A percentile compares a stretch with the other conserved stretches of the same genome.
These are phyloP conservation scores for Colletotrichum sansevieriae DNA, from an alignment of 2,329 filamentous ascomycete species.

Conservation along the genomic window DNA sequence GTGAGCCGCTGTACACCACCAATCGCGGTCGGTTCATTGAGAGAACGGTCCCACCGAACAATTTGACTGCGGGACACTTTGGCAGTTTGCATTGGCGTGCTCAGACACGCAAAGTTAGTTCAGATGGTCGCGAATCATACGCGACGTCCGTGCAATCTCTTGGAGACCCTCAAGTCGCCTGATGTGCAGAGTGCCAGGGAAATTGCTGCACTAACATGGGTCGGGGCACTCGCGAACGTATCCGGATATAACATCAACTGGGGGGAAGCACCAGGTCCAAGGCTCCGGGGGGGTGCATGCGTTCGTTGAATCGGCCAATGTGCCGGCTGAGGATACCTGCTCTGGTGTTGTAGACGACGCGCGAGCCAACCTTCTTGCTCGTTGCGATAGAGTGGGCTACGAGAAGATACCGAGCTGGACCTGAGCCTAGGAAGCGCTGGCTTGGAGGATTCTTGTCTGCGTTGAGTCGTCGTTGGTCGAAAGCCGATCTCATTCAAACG, in stretches of 20 bases:
- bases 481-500: not conserved
- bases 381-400: too few species aligned
- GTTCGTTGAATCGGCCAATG: conserved; percentile 5
- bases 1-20: not conserved
- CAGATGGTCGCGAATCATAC: not conserved
- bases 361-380: too few species aligned
- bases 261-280: conserved; percentile 8
- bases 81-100: conserved; percentile 4
- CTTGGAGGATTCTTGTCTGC: too few species aligned
- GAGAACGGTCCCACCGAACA: conserved; percentile 11
- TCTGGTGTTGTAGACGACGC: too few species aligned
- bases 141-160: conserved; percentile 8
- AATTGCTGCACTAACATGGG: conserved; percentile 34
- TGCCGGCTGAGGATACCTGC: not conserved
- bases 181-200: conserved; percentile 26
- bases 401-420: too few species aligned
- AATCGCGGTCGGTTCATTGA: conserved; percentile 10
- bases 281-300: not conserved
- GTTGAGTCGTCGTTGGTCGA: too few species aligned
- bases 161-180: conserved; percentile 5
- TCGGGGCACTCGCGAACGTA: conserved; percentile 27
- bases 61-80: conserved; percentile 7
- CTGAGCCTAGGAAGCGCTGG: too few species aligned
- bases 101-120: conserved; percentile 7
- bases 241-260: conserved; percentile 28